Evolutionary conservation across 306 rosid species (phyloP), one percentile per base, ranked within the genome.

Genomic region (Rosa chinensis): DNA sequence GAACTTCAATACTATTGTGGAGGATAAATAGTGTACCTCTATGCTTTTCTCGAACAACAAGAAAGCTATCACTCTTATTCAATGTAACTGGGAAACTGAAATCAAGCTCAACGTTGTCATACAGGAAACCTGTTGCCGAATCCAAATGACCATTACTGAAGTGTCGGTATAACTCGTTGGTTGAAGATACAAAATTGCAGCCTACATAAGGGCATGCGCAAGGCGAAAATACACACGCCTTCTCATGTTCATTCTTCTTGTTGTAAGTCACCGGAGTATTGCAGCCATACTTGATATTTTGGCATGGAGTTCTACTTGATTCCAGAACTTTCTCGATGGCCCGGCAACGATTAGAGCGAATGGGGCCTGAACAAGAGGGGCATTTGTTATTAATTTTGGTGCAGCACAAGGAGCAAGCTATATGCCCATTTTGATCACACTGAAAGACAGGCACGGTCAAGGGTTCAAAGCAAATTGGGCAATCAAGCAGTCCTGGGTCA

Each of bases 251-350:
- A 45, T 56, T 79, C 70, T 78, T 88, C 79, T 73, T 50, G 70
- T 80, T 44, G 82, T 84, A 84, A 69, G 37, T 44, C 61, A 83
- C 67, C 28, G 32, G 73, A 44, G 81, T 85, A 45, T 76, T 74
- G 82, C 97, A 91, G 10, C 98, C 95, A 66, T 87, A 84, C 49
- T 67, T 76, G 5, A 80, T 70, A 78, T 89, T 76, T 35, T 35
- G 69, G 82, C 98, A 93, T 25, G 84, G 58, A 61, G 86, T 74
- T 79, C 78, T 86, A 58, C 86, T 82, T 42, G 92, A 87, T 71
- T 94, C 96, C 76, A 91, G 63, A 32, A 88, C 84, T 75, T 87
- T 93, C 84, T 93, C 97, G 4, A 92, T 82, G 68, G 92, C 91
- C 6, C 94, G 85, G 75, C 96, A 92, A 21, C 94, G 96, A 64